Evolutionary conservation across 164 flowering plant species (phyloP).

Genomic region (Nymphaea colorata): DNA sequence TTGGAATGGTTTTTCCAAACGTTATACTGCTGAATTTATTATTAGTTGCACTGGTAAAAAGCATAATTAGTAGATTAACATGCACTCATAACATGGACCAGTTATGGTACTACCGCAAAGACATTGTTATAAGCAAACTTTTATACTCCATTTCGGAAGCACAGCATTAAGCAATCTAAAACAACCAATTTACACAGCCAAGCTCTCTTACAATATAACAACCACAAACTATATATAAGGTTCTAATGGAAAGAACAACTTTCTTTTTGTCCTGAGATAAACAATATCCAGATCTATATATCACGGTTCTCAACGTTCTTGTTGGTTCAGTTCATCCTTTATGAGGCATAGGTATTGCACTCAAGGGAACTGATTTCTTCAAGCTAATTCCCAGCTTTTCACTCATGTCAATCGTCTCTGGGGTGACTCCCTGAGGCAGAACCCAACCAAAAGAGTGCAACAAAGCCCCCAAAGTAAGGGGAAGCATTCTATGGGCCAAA

Average conservation of each 20-base stretch:
- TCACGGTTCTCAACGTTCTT: neutral
- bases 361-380: neutral
- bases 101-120: too few relatives aligned
- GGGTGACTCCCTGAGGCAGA: neutral
- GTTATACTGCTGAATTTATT: too few relatives aligned
- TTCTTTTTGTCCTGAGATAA: neutral
- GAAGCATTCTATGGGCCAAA: neutral
- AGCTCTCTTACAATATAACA: neutral
- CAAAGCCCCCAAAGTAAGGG: neutral
- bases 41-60: too few relatives aligned
- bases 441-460: slow-evolving; percentile 2
- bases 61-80: too few relatives aligned
- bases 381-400: slow-evolving; percentile 2
- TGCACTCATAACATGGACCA: too few relatives aligned
- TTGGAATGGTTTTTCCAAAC: too few relatives aligned
- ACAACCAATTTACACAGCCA: neutral
- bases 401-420: slow-evolving; percentile 2
- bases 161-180: neutral
- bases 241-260: too few relatives aligned
- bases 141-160: too few relatives aligned
- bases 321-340: neutral
- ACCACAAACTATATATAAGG: too few relatives aligned
- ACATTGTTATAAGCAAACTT: too few relatives aligned
- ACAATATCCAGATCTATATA: neutral
- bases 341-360: neutral